phyloP scores from a whole-genome alignment of 2,329 filamentous ascomycete species.

The Lecanicillium sp. region DNA sequence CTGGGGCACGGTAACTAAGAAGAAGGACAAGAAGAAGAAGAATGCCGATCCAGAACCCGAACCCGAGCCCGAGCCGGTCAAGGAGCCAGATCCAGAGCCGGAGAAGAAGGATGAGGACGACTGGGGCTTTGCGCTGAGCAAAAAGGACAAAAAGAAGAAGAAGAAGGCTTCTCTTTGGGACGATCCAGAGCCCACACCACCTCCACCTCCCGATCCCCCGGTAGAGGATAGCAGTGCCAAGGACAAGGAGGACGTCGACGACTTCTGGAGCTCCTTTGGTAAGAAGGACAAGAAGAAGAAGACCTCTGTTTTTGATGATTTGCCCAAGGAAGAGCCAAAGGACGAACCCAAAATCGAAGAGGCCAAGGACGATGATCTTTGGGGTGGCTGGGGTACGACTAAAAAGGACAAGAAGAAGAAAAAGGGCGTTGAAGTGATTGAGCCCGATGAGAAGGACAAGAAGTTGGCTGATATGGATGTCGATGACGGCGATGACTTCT shows the following conservation, averaged over 20 bases:
- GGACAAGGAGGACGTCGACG: slow-evolving; percentile 20
- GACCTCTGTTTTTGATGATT: slow-evolving; percentile 12
- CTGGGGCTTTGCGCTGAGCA: slow-evolving; percentile 16
- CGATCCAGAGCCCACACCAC: slow-evolving; percentile 14
- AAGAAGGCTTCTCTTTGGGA: slow-evolving; percentile 11
- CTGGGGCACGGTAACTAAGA: slow-evolving; percentile 11
- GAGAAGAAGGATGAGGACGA: slow-evolving; percentile 22
- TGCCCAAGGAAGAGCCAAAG: slow-evolving; percentile 13
- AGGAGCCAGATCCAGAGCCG: slow-evolving; percentile 13
- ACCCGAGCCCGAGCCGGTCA: slow-evolving; percentile 15
- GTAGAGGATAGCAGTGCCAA: too few relatives aligned
- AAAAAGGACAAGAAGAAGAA: slow-evolving; percentile 38
- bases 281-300: slow-evolving; percentile 18
- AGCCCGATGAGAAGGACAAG: slow-evolving; percentile 22
- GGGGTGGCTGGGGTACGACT: slow-evolving; percentile 16
- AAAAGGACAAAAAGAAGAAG: slow-evolving; percentile 18
- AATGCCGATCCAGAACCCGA: slow-evolving; percentile 16
- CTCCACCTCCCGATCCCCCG: slow-evolving; percentile 11
- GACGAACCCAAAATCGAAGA: slow-evolving; percentile 13
- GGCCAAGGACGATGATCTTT: slow-evolving; percentile 15
- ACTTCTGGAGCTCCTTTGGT: slow-evolving; percentile 13
- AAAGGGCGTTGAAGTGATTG: slow-evolving; percentile 26
- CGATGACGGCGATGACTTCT: slow-evolving; percentile 41
- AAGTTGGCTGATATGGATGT: slow-evolving; percentile 16
- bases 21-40: slow-evolving; percentile 30